Evolutionary conservation across 2,329 filamentous ascomycete genomes (phyloP).

Genomic region (Arthrobotrys entomopaga): DNA sequence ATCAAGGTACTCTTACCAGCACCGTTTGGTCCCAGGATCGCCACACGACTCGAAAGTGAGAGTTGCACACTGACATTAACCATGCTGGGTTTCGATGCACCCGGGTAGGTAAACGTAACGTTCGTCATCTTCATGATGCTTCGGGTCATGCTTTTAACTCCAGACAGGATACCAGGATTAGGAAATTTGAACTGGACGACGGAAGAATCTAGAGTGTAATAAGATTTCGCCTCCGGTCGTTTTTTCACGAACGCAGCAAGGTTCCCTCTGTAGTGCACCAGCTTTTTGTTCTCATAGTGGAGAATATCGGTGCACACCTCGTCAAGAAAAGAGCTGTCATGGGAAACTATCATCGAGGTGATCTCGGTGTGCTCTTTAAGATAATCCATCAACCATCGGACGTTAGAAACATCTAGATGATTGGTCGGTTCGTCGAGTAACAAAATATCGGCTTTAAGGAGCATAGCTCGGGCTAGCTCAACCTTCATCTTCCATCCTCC

Average conservation of each 20-base stretch:
- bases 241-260: constrained; percentile 84
- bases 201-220: constrained; percentile 92
- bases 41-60: constrained; percentile 87
- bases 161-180: constrained; percentile 88
- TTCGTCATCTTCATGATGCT: constrained; percentile 95
- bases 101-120: constrained; percentile 93
- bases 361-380: constrained; percentile 96
- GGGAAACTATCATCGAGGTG: constrained; percentile 95
- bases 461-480: constrained; percentile 92
- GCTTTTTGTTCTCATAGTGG: constrained; percentile 98
- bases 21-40: constrained; percentile 96
- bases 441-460: constrained; percentile 94
- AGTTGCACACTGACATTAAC: constrained; percentile 86
- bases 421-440: constrained; percentile 98
- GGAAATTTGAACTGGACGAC: constrained; percentile 98
- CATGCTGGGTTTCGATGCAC: constrained; percentile 85
- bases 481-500: constrained; percentile 99
- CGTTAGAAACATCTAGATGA: constrained; percentile 94
- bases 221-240: constrained; percentile 94
- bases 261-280: constrained; percentile 85
- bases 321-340: constrained; percentile 97
- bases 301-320: constrained; percentile 98
- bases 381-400: constrained; percentile 95
- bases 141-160: constrained; percentile 93
- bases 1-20: constrained; percentile 98